These are phyloP conservation scores for Stephanodiscus minutulus DNA, from an alignment of 108 stramenopile genomes.

Conservation along the genomic window DNA sequence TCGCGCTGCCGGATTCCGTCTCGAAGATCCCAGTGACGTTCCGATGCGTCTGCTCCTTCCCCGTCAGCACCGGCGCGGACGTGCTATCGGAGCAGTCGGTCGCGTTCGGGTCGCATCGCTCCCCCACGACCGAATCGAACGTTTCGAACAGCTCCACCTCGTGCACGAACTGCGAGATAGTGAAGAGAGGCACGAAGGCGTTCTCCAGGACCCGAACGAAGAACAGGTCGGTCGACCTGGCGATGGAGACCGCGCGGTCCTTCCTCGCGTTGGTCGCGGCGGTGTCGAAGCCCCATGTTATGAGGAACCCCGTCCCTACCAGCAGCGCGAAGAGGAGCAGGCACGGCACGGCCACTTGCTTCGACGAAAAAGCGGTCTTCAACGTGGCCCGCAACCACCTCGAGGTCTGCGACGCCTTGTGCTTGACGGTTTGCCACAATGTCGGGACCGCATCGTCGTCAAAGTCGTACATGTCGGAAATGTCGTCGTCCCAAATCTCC, in stretches of 20 bases:
- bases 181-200: constrained; percentile 37
- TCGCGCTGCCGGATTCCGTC: constrained; percentile 8
- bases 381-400: constrained; percentile 27
- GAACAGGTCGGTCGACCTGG: constrained; percentile 33
- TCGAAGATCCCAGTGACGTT: constrained; percentile 24
- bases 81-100: constrained; percentile 4
- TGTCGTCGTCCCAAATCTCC: constrained; percentile 5
- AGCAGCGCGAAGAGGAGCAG: constrained; percentile 8
- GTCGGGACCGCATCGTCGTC: background rate
- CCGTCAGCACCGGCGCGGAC: constrained; percentile 25
- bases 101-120: constrained; percentile 21
- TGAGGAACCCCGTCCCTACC: constrained; percentile 1
- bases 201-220: constrained; percentile 30
- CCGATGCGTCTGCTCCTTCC: constrained; percentile 31
- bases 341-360: constrained; percentile 12
- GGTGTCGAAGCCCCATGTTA: constrained; percentile 13
- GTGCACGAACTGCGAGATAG: constrained; percentile 30
- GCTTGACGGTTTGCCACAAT: background rate
- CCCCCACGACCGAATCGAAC: constrained; percentile 26
- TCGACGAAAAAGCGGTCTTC: constrained; percentile 30
- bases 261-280: constrained; percentile 19
- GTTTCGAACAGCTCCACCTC: constrained; percentile 21
- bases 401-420: background rate
- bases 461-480: background rate
- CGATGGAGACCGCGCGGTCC: constrained; percentile 13